Evolutionary conservation across 1,284 basidiomycete species (phyloP).

Genomic region (Ceratobasidium sp.): DNA sequence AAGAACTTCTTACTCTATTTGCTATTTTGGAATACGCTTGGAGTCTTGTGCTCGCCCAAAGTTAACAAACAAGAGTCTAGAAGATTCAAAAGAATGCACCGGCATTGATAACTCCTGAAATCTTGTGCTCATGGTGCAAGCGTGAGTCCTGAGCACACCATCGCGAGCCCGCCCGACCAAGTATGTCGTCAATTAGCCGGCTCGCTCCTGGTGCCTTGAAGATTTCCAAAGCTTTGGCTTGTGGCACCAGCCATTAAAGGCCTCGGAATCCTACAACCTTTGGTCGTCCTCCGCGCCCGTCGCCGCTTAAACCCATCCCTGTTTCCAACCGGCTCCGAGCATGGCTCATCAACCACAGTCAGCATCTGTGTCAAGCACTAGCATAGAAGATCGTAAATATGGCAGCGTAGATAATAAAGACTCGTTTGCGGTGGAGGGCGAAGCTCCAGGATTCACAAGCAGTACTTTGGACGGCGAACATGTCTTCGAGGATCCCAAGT

Average conservation of each 20-base stretch:
- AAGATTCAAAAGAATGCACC: background rate
- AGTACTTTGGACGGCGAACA: slow-evolving; percentile 1
- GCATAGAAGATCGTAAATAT: background rate
- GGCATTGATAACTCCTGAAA: background rate
- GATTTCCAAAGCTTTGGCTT: background rate
- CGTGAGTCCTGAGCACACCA: slow-evolving; percentile 21
- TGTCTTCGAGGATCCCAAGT: slow-evolving; percentile 63
- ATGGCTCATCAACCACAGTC: background rate
- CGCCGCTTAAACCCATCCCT: background rate
- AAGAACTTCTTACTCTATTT: background rate
- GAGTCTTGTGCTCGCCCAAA: background rate
- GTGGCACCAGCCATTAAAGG: background rate
- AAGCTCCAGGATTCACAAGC: background rate
- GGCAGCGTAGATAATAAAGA: background rate
- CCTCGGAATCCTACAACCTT: background rate
- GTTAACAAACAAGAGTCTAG: background rate
- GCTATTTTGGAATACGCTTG: background rate
- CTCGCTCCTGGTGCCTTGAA: background rate
- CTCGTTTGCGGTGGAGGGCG: background rate
- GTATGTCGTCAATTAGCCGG: slow-evolving; percentile 8
- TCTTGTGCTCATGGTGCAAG: background rate
- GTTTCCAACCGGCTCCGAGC: background rate
- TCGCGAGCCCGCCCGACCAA: background rate
- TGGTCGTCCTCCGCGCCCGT: background rate
- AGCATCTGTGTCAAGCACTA: background rate